Base-by-base conservation (phyloP, 2,329 filamentous ascomycete genomes). In the Ceratocystiopsis minuta region DNA sequence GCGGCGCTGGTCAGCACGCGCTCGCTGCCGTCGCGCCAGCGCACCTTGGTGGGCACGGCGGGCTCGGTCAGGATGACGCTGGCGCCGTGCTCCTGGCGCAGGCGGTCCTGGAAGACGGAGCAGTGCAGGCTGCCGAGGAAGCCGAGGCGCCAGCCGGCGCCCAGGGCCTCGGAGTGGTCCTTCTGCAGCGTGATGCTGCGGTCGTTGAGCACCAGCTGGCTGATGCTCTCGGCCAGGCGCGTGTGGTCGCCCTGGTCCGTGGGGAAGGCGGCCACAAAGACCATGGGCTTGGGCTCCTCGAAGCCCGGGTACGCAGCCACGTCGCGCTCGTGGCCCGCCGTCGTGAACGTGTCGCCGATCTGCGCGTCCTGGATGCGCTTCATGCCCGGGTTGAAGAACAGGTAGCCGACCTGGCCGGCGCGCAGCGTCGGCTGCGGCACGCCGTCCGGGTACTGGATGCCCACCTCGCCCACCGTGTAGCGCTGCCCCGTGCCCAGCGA, bases 351-450 rank as follows among this genome's bases (percentile, higher is more conserved):
- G 54, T 98, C 90, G 40, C 90, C 90, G 24, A 96, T 79, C 60
- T 95, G 92, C 39, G 90, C 88, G 55, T 98, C 90, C 56, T 93
- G 80, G 44, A 87, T 93, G 51, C 74, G 78, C 65, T 96, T 96
- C 90, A 98, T 98, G 43, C 88, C 90, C 0, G 90, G 90, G 55
- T 95, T 98, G 67, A 98, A 96, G 61, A 80, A 86, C 36, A 98
- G 77, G 55, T 98, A 98, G 40, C 90, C 90, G 3, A 98, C 85
- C 60, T 98, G 90, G 1, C 90, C 90, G 0, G 90, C 88, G 4
- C 86, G 78, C 41, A 98, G 66, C 9, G 76, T 66, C 2, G 70
- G 75, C 59, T 94, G 86, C 0, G 87, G 75, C 0, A 81, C 88
- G 53, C 87, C 83, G 36, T 83, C 69, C 0, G 90, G 90, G 54